Evolutionary conservation across 495 filamentous ascomycete genomes (phyloP).

Genomic region (Staphylotrichum longicolle): DNA sequence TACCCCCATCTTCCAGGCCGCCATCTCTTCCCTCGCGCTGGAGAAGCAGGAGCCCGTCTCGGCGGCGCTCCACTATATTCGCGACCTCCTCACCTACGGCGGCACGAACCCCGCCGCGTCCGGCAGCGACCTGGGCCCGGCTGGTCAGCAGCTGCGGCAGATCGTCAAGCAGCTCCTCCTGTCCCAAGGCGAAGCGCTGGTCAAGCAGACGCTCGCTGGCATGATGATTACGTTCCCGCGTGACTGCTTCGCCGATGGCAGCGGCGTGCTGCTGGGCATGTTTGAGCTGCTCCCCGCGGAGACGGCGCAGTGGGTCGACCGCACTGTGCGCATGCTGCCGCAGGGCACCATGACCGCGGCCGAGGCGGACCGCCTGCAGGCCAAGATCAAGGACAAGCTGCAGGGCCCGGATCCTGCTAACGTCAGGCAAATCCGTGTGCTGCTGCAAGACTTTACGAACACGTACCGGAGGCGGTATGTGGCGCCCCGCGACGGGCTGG

Average conservation of each 20-base stretch:
- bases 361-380: slow-evolving; percentile 62
- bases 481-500: slow-evolving; percentile 86
- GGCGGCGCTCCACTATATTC: slow-evolving; percentile 87
- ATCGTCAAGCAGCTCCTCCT: slow-evolving; percentile 70
- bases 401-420: slow-evolving; percentile 58
- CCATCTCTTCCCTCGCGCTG: slow-evolving; percentile 76
- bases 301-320: slow-evolving; percentile 73
- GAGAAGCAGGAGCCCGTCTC: slow-evolving; percentile 88
- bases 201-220: slow-evolving; percentile 83
- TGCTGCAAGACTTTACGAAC: slow-evolving; percentile 96
- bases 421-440: slow-evolving; percentile 71
- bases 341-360: slow-evolving; percentile 66
- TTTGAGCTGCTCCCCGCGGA: slow-evolving; percentile 83
- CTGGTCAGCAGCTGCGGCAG: slow-evolving; percentile 57
- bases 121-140: slow-evolving; percentile 53
- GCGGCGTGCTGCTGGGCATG: slow-evolving; percentile 81
- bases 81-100: slow-evolving; percentile 88
- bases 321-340: slow-evolving; percentile 80
- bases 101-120: slow-evolving; percentile 73
- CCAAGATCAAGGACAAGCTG: slow-evolving; percentile 64
- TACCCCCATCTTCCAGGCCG: slow-evolving; percentile 79
- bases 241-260: slow-evolving; percentile 92
- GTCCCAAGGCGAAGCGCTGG: slow-evolving; percentile 70
- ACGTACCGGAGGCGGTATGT: slow-evolving; percentile 90
- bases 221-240: slow-evolving; percentile 99